These are phyloP conservation scores for Cornus florida DNA, from an alignment of 148 eudicot genomes.

Conservation along the genomic window DNA sequence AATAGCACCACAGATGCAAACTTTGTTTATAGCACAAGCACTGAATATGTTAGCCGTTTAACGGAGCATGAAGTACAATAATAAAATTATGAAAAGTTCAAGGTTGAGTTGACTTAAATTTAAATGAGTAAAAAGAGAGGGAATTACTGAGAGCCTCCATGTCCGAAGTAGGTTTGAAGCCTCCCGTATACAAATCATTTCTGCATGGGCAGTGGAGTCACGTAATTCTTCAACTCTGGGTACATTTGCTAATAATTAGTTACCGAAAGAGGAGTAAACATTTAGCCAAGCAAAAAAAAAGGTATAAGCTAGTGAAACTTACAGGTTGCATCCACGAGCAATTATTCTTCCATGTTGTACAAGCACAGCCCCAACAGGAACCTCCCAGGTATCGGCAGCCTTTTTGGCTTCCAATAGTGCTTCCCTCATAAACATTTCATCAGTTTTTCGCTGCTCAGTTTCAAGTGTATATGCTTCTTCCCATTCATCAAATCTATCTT, in stretches of 20 bases:
- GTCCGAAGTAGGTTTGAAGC: slow-evolving; percentile 71
- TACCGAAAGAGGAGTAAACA: neutral
- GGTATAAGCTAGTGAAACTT: slow-evolving; percentile 30
- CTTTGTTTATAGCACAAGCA: neutral
- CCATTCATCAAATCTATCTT: slow-evolving; percentile 77
- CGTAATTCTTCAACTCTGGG: slow-evolving; percentile 88
- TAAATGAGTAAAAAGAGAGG: neutral
- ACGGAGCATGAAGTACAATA: neutral
- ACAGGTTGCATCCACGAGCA: slow-evolving; percentile 94
- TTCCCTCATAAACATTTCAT: slow-evolving; percentile 90
- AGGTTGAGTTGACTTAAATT: neutral
- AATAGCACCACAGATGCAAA: neutral
- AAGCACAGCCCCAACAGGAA: slow-evolving; percentile 94
- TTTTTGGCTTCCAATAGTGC: slow-evolving; percentile 81
- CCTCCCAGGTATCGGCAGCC: slow-evolving; percentile 97
- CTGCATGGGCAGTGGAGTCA: slow-evolving; percentile 97
- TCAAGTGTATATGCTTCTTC: slow-evolving; percentile 76
- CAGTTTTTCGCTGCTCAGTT: slow-evolving; percentile 68
- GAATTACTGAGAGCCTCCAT: slow-evolving; percentile 86
- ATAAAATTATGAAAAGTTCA: too few relatives aligned
- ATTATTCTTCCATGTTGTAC: slow-evolving; percentile 81
- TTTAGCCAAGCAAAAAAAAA: slow-evolving; percentile 7
- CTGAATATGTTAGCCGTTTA: neutral
- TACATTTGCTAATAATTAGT: slow-evolving; percentile 3
- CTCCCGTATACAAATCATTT: slow-evolving; percentile 88